These are phyloP conservation scores for Pyrrhoderma lamaoense DNA, from an alignment of 1,284 basidiomycete genomes.

Conservation along the genomic window DNA sequence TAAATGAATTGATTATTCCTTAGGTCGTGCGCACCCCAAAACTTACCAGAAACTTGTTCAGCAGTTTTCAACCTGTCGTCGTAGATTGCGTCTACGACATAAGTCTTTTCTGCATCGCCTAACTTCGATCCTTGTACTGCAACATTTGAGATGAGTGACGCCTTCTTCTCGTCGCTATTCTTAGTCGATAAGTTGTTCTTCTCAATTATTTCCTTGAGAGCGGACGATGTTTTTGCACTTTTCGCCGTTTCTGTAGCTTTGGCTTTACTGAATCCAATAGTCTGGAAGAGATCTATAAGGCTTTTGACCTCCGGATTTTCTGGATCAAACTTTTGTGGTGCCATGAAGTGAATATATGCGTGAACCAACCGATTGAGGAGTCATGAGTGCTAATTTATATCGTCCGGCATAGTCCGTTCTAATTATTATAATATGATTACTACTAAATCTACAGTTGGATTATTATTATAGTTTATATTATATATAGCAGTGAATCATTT, in stretches of 20 bases:
- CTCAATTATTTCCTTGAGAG: slow-evolving; percentile 69
- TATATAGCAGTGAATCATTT: no score
- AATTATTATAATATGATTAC: no score
- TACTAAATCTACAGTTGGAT: no score
- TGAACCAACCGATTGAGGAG: no score
- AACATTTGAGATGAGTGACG: slow-evolving; percentile 64
- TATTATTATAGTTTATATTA: no score
- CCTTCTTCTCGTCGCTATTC: slow-evolving; percentile 74
- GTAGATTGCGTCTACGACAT: slow-evolving; percentile 63
- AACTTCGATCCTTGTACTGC: slow-evolving; percentile 61
- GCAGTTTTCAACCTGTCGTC: slow-evolving; percentile 70
- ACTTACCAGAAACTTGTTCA: slow-evolving; percentile 83
- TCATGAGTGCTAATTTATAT: no score
- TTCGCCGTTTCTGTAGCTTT: slow-evolving; percentile 83
- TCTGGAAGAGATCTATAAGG: slow-evolving; percentile 66
- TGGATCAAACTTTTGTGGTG: slow-evolving; percentile 40
- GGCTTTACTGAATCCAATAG: slow-evolving; percentile 70
- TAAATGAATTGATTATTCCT: slow-evolving; percentile 4
- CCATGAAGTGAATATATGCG: slow-evolving; percentile 27
- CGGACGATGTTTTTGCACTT: slow-evolving; percentile 64
- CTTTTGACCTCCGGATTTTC: slow-evolving; percentile 35
- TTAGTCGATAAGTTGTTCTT: slow-evolving; percentile 43
- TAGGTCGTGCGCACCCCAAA: slow-evolving; percentile 1
- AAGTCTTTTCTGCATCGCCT: slow-evolving; percentile 52
- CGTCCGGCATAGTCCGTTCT: no score